Base-by-base conservation (phyloP, 306 rosid genomes). In the Prinsepia uniflora region DNA sequence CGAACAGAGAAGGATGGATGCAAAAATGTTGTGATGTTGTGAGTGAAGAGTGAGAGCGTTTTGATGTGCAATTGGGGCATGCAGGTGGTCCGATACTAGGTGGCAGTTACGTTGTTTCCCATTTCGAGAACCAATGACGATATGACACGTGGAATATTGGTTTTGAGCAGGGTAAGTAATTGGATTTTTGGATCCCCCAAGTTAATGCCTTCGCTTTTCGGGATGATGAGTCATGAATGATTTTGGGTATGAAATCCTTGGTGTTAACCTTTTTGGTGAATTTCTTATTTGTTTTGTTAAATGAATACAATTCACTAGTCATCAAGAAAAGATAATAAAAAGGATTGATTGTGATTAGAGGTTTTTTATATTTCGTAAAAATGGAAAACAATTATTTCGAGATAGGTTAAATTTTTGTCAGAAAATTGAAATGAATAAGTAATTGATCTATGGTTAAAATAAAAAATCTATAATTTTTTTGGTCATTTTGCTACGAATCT, bases 1-100 rank as follows among this genome's bases (percentile, higher is more conserved):
- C 69, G 13, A 6, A 50, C 14, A 46, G 10, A 17, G 36, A 30
- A 30, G 36, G 36, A 30, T 30, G 36, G 36, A 30, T 30, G 36
- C 36, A 46, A 9, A 11, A 40, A 5, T 65, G 41, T 56, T 39
- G 34, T 36, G 41, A 10, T 49, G 69, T 44, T 63, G 10, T 39
- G 17, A 54, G 60, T 41, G 6, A 39, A 43, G 42, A 63, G 22
- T 17, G 22, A 15, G 65, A 57, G 47, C 64, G 39, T 71, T 64
- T 64, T 66, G 70, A 63, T 8, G 24, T 62, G 74, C 56, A 49
- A 65, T 24, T 63, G 72, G 70, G 68, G 53, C 81, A 71, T 65
- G 81, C 72, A 64, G 40, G 65, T 71, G 54, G 80, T 42, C 6
- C 10, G 30, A 8, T 50, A 30, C 30, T 45, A 63, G 20, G 71